Evolutionary conservation across 257 asterid genomes (phyloP).

Genomic region (Anisodus acutangulus): DNA sequence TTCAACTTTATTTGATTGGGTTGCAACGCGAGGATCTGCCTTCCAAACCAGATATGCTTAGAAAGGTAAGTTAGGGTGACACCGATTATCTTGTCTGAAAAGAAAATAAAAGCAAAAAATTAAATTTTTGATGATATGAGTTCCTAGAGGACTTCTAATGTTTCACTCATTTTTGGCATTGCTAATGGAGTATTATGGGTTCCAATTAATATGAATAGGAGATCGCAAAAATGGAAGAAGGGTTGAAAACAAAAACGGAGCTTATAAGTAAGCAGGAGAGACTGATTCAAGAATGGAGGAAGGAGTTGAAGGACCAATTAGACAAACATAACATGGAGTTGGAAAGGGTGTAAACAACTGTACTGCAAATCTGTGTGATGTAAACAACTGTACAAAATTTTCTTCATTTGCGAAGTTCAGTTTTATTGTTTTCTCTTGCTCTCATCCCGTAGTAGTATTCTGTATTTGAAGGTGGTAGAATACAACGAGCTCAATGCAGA

Average conservation of each 20-base stretch:
- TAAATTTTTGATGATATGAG: neutral
- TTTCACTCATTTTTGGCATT: neutral
- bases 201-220: slow-evolving; percentile 50
- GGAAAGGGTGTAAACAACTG: slow-evolving; percentile 59
- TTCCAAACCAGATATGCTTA: slow-evolving; percentile 66
- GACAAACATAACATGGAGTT: slow-evolving; percentile 80
- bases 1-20: slow-evolving; percentile 81
- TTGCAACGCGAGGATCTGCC: slow-evolving; percentile 91
- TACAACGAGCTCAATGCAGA: neutral
- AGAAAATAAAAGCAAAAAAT: neutral
- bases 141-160: neutral
- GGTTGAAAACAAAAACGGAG: slow-evolving; percentile 63
- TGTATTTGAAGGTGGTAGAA: neutral
- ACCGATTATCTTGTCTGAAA: too few species aligned
- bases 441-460: neutral
- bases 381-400: neutral
- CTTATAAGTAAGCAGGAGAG: slow-evolving; percentile 68
- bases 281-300: slow-evolving; percentile 71
- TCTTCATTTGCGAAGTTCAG: neutral
- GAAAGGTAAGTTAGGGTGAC: slow-evolving; percentile 50
- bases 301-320: slow-evolving; percentile 71
- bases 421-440: neutral
- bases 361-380: slow-evolving; percentile 1
- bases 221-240: slow-evolving; percentile 81
- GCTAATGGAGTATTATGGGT: neutral